Evolutionary conservation across 148 eudicot genomes (phyloP).

Genomic region (Vaccinium myrtillus): DNA sequence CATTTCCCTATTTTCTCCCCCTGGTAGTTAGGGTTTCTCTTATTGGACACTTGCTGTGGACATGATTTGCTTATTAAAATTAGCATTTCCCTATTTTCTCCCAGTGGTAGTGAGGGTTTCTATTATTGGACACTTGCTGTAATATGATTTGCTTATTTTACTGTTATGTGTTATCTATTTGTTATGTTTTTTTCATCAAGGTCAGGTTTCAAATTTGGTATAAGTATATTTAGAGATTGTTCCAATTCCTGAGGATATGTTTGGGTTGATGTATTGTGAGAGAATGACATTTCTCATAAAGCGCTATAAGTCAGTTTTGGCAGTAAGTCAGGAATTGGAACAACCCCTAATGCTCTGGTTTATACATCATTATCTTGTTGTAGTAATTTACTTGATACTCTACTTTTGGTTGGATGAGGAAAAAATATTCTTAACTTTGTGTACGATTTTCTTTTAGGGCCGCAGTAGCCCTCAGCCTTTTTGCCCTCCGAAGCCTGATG

Average conservation of each 20-base stretch:
- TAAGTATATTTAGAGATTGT: background rate
- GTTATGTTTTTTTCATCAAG: slow-evolving; percentile 4
- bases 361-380: background rate
- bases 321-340: too few relatives aligned
- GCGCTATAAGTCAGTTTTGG: too few relatives aligned
- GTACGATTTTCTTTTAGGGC: slow-evolving; percentile 38
- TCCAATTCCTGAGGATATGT: too few relatives aligned
- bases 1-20: background rate
- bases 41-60: background rate
- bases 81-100: background rate
- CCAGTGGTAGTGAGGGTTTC: background rate
- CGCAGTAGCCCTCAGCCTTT: slow-evolving; percentile 43
- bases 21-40: background rate
- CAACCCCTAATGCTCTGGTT: background rate
- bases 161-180: background rate
- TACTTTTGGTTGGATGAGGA: background rate
- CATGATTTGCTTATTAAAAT: background rate
- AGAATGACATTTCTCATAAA: too few relatives aligned
- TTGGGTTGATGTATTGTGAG: too few relatives aligned
- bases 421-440: background rate
- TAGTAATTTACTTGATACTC: background rate
- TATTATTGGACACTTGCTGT: background rate
- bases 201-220: background rate
- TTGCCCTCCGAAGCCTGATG: slow-evolving; percentile 62
- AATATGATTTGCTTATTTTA: background rate